Base-by-base conservation (phyloP, 2,329 filamentous ascomycete species). In the Cadophora malorum region DNA sequence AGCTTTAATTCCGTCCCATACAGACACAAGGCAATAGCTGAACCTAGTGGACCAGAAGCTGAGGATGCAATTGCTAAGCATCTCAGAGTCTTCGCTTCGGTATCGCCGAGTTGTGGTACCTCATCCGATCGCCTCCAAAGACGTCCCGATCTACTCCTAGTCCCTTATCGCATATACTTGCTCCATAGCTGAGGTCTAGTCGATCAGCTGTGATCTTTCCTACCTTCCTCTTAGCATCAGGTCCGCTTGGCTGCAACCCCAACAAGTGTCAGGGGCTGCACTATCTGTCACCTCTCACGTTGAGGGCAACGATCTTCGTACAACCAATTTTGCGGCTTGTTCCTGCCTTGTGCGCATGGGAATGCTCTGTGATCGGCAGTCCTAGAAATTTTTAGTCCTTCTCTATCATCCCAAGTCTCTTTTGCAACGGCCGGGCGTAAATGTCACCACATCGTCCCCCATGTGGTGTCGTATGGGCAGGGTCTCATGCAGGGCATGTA, bases 71-170 rank as follows among this genome's bases (percentile, higher is more conserved):
- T 56, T 58, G 38, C 38, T 56, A 31, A 45, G 38, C 31, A 60
- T 23, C 19, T 49, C 16, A 38, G 23, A 45, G 5, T 33, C 25
- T 41, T 50, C 41, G 41, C 9, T 33, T 62, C 41, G 41, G 28
- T 41, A 50, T 65, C 38, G 63, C 63, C 63, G 53, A 65, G n/a
- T 25, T 59, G 53, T 58, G 53, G 45, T 50, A 50, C 41, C 63
- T 58, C 41, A 65, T 59, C 63, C 53, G n/a, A 60, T 25, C 55
- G 4, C 25, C 28, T 28, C 31, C 55, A 58, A 35, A 47, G 12
- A 47, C n/a, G 21, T 38, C 55, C 31, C 21, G 38, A 16, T 16
- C n/a, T 59, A 9, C 21, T 41, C 45, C 25, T 45, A 58, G 33
- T 59, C 21, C 38, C 25, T 33, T 62, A 21, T 62, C 59, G 41